Evolutionary conservation across 2,329 filamentous ascomycete species (phyloP), one percentile per base, ranked within the genome.

Genomic region (Penicillium freii): DNA sequence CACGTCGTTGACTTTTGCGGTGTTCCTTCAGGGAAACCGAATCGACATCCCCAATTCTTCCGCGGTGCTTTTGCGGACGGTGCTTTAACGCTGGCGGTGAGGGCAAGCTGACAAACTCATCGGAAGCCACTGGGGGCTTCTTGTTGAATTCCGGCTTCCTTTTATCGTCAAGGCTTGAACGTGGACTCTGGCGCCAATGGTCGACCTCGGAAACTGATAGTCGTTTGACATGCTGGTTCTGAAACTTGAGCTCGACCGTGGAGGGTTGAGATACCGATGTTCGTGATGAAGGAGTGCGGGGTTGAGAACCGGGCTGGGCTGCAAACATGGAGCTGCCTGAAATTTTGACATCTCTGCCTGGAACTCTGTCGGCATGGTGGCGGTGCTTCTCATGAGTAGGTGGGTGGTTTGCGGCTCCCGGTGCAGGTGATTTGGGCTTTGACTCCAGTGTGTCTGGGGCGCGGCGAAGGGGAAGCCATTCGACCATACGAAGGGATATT

Each of bases 391-490:
- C 49, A 4, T 36, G 27, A 8, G 44, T 43, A 21, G 49, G 23
- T n/a, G 46, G n/a, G 36, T 55, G 31, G 4, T 19, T 27, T 4
- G 42, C 27, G 7, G 43, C 17, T 11, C 25, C 44, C 2, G 50
- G 34, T 9, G 23, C 23, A 21, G 46, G 17, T 4, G 36, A 36
- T 33, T 46, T 57, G 42, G 6, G 54, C 55, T 25, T 63, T 38
- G 27, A 8, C 36, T 62, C 65, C 33, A 67, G 58, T 1, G 63
- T 53, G 17, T 64, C 69, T 2, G 66, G 62, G 34, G 66, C 61
- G n/a, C 69, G 70, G 34, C 73, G 72, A 27, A 77, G 64, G n/a
- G 78, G 76, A 49, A 80, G 66, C 77, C 77, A 80, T 61, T 78
- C 75, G 9, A 79, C 70, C 73, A 79, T 76, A 43, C 77, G 69